phyloP scores from a whole-genome alignment of 2,329 filamentous ascomycete genomes.

The Metarhizium album region DNA sequence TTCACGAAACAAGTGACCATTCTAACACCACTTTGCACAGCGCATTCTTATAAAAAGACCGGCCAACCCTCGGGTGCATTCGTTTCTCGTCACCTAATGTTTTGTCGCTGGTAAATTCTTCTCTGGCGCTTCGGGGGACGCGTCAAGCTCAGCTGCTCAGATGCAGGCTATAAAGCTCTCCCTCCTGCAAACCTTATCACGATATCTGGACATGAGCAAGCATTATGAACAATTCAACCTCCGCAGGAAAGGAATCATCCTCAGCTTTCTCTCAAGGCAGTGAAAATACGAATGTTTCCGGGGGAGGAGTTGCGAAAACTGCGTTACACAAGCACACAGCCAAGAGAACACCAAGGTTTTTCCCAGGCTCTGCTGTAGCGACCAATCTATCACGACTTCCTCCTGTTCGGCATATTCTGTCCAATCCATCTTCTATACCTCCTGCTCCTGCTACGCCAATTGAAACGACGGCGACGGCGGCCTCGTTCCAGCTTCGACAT shows the following conservation, averaged over 20 bases:
- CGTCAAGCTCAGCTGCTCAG: background rate
- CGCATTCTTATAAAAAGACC: background rate
- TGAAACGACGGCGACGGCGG: background rate
- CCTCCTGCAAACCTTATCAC: background rate
- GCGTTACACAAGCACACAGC: constrained; percentile 1
- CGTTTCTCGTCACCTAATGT: background rate
- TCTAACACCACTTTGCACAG: background rate
- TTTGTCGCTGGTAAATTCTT: background rate
- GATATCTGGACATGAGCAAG: constrained; percentile 4
- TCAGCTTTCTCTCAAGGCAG: background rate
- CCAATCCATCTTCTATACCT: background rate
- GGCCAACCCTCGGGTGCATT: background rate
- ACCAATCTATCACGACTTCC: background rate
- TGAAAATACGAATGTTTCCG: background rate
- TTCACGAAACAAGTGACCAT: background rate
- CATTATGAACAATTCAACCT: constrained; percentile 5
- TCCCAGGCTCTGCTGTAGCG: background rate
- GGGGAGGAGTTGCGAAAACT: background rate
- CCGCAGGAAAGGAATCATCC: background rate
- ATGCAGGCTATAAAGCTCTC: background rate
- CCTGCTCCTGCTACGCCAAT: background rate
- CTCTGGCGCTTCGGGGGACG: background rate
- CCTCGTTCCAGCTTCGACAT: background rate
- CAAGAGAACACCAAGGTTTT: constrained; percentile 4
- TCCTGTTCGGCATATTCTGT: background rate